Base-by-base conservation (phyloP, 2,329 filamentous ascomycete species). In the Xylaria multiplex region DNA sequence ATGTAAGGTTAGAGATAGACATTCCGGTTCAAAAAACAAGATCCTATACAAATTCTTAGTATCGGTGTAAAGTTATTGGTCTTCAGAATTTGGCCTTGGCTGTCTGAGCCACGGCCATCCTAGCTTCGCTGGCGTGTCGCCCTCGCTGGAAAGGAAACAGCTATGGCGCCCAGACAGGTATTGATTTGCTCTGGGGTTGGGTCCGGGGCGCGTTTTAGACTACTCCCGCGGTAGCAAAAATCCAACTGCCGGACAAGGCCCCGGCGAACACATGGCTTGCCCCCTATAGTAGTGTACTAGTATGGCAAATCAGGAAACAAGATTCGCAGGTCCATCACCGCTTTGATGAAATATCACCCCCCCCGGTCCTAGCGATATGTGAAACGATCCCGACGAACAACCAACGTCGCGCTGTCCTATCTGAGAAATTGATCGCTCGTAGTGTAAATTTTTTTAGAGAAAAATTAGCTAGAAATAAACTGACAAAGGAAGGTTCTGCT, bases 81-180 rank as follows among this genome's bases (percentile, higher is more conserved):
- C 14, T 6, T 6, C 53, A 42, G 57, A 40, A 19, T n/a, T 37
- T 19, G 19, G 53, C 37, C 59, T 63, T 66, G 59, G 59, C 59
- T 59, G 55, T 62, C 49, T 62, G 42, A 59, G 64, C 64, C 48
- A 58, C 59, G 16, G 4, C 32, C 46, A 48, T 56, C 40, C 16
- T 27, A 24, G 19, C 8, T 16, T 56, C 57, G 14, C 27, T 45
- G 35, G 19, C 37, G 48, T 43, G 43, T 32, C n/a, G 27, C 30
- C 30, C 32, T 42, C 37, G 35, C 52, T n/a, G 30, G n/a, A 57
- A 27, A 32, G n/a, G 45, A 50, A 52, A 42, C 27, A 16, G 35
- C 32, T 16, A 40, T 40, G 37, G n/a, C n/a, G 16, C 46, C 24
- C 43, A n/a, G 19, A 16, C 6, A 3, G 19, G 32, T 27, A 14